Percentiles rank a stretch among this genome's conserved stretches.
These are phyloP conservation scores for Psilocybe cubensis DNA, from an alignment of 768 basidiomycete genomes.

Conservation along the genomic window DNA sequence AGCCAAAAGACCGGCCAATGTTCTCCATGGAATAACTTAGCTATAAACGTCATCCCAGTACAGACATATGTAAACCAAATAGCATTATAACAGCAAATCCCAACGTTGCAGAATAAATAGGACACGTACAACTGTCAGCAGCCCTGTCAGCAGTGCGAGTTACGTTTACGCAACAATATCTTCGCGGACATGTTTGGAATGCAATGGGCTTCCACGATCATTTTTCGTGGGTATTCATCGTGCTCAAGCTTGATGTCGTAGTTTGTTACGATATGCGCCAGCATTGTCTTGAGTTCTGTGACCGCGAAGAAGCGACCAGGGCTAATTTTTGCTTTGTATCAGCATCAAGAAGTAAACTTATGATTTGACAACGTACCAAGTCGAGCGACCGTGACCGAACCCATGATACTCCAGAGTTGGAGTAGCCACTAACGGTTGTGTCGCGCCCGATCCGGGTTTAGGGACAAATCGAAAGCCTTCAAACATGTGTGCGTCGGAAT, in stretches of 20 bases:
- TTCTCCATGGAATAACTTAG: background rate
- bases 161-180: conserved; percentile 5
- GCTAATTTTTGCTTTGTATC: conserved; percentile 3
- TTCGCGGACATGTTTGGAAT: conserved; percentile 9
- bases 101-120: background rate
- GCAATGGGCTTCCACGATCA: background rate
- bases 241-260: conserved; percentile 42
- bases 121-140: too few species aligned
- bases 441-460: conserved; percentile 18
- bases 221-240: conserved; percentile 15
- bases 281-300: conserved; percentile 43
- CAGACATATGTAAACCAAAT: background rate
- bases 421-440: conserved; percentile 20
- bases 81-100: background rate
- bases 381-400: conserved; percentile 41
- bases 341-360: background rate
- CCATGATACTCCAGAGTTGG: conserved; percentile 31
- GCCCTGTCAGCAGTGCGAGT: background rate
- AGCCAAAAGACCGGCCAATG: background rate
- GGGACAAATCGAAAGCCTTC: conserved; percentile 44
- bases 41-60: background rate
- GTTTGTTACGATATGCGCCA: conserved; percentile 43
- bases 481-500: conserved; percentile 38
- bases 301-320: conserved; percentile 50
- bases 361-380: conserved; percentile 15